Conservation (phyloP, 1,139 yeast species). For the Zygoascus sp. region DNA sequence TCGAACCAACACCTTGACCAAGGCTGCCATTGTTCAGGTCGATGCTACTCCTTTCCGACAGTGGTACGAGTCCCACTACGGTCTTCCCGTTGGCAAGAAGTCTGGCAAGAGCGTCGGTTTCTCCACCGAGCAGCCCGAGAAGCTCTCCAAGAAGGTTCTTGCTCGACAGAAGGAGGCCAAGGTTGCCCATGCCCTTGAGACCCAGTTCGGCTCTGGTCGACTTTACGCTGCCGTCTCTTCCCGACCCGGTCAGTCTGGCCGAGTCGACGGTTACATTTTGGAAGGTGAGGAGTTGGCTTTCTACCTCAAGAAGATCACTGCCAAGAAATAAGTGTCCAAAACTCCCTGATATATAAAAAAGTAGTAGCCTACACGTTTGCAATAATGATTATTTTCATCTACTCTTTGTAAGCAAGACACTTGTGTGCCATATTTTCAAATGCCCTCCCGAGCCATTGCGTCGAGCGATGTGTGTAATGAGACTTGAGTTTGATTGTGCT, state of each 20-base stretch:
- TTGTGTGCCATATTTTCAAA: too few relatives aligned
- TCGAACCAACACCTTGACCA: constrained; percentile 99
- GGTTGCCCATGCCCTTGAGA: constrained; percentile 85
- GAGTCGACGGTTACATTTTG: constrained; percentile 99
- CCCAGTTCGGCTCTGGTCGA: constrained; percentile 98
- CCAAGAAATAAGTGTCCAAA: constrained; percentile 74
- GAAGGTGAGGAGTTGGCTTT: constrained; percentile 99
- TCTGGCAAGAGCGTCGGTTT: constrained; percentile 37
- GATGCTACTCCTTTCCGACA: constrained; percentile 99
- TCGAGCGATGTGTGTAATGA: too few relatives aligned
- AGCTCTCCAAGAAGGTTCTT: constrained; percentile 72
- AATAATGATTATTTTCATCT: constrained; percentile 2
- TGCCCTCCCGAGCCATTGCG: too few relatives aligned
- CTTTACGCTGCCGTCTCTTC: constrained; percentile 98
- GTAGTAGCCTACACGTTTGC: constrained; percentile 5
- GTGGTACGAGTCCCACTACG: constrained; percentile 99
- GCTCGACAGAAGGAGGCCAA: constrained; percentile 80
- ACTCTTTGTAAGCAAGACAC: too few relatives aligned
- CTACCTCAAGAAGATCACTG: constrained; percentile 99
- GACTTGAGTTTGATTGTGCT: too few relatives aligned
- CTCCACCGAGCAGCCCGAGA: constrained; percentile 38
- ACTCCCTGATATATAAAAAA: constrained; percentile 1
- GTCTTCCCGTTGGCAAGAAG: constrained; percentile 88
- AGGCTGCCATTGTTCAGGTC: constrained; percentile 97
- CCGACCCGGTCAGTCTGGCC: constrained; percentile 99